These are phyloP conservation scores for Tetramitus jugosus DNA, from an alignment of 208 protist species.

Conservation along the genomic window DNA sequence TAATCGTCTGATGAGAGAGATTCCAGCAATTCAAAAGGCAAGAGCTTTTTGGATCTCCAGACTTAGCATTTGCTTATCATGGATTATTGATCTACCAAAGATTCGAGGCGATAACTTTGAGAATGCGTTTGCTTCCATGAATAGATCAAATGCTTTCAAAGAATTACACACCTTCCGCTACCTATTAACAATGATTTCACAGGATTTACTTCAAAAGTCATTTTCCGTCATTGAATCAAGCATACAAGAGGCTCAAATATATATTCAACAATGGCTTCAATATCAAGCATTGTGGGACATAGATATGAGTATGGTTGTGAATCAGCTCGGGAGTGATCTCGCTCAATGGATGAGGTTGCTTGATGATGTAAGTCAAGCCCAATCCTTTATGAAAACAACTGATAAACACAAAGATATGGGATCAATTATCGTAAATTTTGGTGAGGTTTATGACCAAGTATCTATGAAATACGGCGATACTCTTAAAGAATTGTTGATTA, in stretches of 20 bases:
- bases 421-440: constrained; percentile 53
- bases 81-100: background rate
- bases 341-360: constrained; percentile 50
- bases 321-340: constrained; percentile 52
- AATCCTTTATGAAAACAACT: too few relatives aligned
- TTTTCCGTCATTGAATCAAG: constrained; percentile 46
- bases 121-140: background rate
- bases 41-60: too few relatives aligned
- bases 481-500: constrained; percentile 62
- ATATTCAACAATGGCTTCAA: constrained; percentile 61
- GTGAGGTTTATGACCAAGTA: constrained; percentile 59
- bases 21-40: too few relatives aligned
- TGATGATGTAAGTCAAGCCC: constrained; percentile 47
- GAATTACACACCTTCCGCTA: too few relatives aligned
- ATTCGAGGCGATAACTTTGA: constrained; percentile 6
- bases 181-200: too few relatives aligned
- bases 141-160: background rate
- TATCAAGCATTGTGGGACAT: constrained; percentile 78
- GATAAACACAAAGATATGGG: constrained; percentile 56
- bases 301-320: constrained; percentile 43
- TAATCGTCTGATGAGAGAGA: too few relatives aligned
- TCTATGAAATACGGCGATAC: constrained; percentile 70
- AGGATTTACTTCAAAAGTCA: constrained; percentile 34
- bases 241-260: constrained; percentile 42
- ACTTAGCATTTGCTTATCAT: constrained; percentile 5